phyloP scores from a whole-genome alignment of 1,284 basidiomycete species.

The Golubevia pallescens region DNA sequence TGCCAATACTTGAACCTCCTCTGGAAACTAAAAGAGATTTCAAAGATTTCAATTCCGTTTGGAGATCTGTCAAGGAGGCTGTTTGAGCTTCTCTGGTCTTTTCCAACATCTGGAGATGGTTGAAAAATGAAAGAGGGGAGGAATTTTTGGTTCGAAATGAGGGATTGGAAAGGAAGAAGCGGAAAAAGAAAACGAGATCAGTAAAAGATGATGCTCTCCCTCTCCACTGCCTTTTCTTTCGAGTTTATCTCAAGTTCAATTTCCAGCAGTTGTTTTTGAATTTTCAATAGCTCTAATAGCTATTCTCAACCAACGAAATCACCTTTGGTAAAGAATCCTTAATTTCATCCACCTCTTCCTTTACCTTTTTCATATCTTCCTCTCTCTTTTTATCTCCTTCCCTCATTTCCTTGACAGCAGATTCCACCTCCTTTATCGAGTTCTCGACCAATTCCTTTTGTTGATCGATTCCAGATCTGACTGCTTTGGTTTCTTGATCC shows the following conservation, averaged over 20 bases:
- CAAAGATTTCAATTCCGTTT: constrained; percentile 91
- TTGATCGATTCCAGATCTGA: constrained; percentile 78
- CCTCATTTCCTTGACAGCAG: constrained; percentile 77
- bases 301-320: constrained; percentile 1
- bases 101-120: constrained; percentile 79
- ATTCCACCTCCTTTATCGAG: constrained; percentile 80
- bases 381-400: constrained; percentile 79
- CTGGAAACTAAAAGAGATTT: constrained; percentile 88
- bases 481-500: constrained; percentile 76
- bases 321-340: constrained; percentile 91
- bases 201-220: too few species aligned
- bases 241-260: too few species aligned
- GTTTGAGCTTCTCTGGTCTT: constrained; percentile 79
- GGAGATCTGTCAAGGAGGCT: constrained; percentile 77
- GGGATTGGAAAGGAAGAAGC: too few species aligned
- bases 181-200: too few species aligned
- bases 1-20: too few species aligned
- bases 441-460: constrained; percentile 80
- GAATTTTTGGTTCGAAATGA: too few species aligned
- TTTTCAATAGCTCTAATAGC: not conserved
- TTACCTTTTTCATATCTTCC: constrained; percentile 87
- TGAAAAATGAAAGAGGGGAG: not conserved
- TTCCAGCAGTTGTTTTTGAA: not conserved
- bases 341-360: constrained; percentile 69
- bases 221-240: too few species aligned